Evolutionary conservation across 2,329 filamentous ascomycete species (phyloP).

Genomic region (Phyllosticta citrichinensis): DNA sequence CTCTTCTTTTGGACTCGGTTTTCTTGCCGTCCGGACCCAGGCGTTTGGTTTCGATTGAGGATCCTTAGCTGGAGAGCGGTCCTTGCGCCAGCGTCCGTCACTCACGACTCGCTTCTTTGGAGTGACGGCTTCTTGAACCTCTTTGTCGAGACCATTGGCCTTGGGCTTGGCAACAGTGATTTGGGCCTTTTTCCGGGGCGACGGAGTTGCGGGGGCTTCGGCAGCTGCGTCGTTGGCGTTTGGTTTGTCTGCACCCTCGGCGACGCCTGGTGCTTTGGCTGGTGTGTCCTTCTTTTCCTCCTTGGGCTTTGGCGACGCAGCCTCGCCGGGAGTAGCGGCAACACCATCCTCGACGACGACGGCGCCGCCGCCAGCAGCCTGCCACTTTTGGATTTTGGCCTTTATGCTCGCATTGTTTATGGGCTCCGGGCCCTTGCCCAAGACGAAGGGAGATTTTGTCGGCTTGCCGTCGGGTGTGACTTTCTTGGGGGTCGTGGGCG

Average conservation of each 20-base stretch:
- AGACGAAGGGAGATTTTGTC: conserved; percentile 25
- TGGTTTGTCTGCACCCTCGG: not conserved
- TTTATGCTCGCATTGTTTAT: conserved; percentile 44
- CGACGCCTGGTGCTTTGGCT: not conserved
- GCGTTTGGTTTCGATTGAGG: conserved; percentile 24
- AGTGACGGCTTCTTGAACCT: conserved; percentile 45
- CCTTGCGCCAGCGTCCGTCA: conserved; percentile 75
- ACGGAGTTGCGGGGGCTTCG: conserved; percentile 11
- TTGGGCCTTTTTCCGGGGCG: conserved; percentile 13
- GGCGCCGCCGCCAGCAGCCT: conserved; percentile 63
- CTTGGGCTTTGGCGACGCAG: not conserved
- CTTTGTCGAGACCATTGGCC: conserved; percentile 33
- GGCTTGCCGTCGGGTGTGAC: conserved; percentile 13
- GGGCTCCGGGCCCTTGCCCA: conserved; percentile 32
- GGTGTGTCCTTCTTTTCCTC: not conserved
- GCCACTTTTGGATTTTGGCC: conserved; percentile 76
- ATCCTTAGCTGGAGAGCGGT: conserved; percentile 31
- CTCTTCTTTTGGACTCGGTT: conserved; percentile 7
- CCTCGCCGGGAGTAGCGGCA: not conserved
- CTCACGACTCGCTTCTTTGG: conserved; percentile 90
- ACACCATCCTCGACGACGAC: conserved; percentile 3
- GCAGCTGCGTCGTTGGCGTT: conserved; percentile 12
- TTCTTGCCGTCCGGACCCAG: conserved; percentile 27
- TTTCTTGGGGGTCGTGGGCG: conserved; percentile 19
- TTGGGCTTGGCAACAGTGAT: conserved; percentile 18